These are phyloP conservation scores for Globisporangium uncinulatum DNA, from an alignment of 352 stramenopile genomes.

Conservation along the genomic window DNA sequence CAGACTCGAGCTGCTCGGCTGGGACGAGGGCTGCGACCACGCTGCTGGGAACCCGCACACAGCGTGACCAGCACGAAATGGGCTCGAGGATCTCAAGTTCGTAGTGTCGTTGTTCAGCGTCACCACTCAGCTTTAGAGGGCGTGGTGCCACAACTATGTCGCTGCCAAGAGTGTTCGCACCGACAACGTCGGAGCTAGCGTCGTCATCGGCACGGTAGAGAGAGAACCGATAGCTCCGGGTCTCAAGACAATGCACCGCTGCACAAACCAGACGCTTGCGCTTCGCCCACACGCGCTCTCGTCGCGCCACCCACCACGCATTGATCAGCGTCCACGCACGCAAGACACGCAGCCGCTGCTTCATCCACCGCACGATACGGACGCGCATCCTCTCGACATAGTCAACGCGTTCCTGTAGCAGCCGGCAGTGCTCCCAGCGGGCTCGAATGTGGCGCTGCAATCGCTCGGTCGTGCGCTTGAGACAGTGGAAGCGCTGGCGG, in stretches of 20 bases:
- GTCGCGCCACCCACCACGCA: slow-evolving; percentile 27
- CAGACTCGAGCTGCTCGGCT: background rate
- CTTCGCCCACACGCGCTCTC: slow-evolving; percentile 42
- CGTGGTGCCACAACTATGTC: slow-evolving; percentile 2
- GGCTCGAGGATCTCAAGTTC: slow-evolving; percentile 15
- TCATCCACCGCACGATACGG: slow-evolving; percentile 49
- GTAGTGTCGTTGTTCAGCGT: slow-evolving; percentile 10
- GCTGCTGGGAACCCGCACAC: background rate
- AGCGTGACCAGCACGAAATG: slow-evolving; percentile 4
- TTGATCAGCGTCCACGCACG: slow-evolving; percentile 48
- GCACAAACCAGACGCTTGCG: slow-evolving; percentile 24
- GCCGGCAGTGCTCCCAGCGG: slow-evolving; percentile 22
- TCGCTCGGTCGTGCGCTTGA: slow-evolving; percentile 6
- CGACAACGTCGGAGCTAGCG: background rate
- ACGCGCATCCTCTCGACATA: slow-evolving; percentile 41
- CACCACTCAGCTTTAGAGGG: background rate
- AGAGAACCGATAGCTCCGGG: slow-evolving; percentile 20
- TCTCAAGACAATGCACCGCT: slow-evolving; percentile 24
- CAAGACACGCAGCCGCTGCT: slow-evolving; percentile 27
- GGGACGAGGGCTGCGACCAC: slow-evolving; percentile 1
- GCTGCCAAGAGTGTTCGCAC: slow-evolving; percentile 15
- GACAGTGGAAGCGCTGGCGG: slow-evolving; percentile 18
- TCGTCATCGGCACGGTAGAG: slow-evolving; percentile 24
- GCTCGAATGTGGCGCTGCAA: slow-evolving; percentile 29
- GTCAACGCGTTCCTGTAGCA: slow-evolving; percentile 23